Base-by-base conservation (phyloP, 1,139 yeast species). In the Yamadazyma atmosphaerica region DNA sequence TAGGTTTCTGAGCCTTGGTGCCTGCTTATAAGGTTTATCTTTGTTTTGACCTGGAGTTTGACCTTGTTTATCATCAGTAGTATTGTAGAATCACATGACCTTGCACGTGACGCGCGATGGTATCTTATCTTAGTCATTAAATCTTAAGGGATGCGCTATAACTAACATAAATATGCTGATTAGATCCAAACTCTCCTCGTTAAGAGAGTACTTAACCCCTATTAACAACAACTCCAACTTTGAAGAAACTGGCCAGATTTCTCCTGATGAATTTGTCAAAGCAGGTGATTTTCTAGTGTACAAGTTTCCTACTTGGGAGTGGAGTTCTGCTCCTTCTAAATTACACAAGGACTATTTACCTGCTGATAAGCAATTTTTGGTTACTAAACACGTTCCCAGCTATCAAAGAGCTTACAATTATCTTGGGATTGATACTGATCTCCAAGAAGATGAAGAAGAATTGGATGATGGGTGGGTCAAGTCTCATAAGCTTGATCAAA, bases 231-330 rank as follows among this genome's bases (percentile, higher is more conserved):
- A 70, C 15, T 88, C 97, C 19, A 87, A 92, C 31, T 92, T 89
- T 63, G 72, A 80, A 39, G 65, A 74, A 35, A 86, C 96, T 0
- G 98, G 98, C 3, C 94, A 90, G 59, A 83, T 92, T 39, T 85
- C 96, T 1, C 98, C 98, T 2, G 95, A 86, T 43, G 97, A 90
- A 59, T 90, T 89, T 62, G 89, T 88, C 8, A 72, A 68, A 39
- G 96, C 97, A 4, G 97, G 98, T n/a, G 96, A 90, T 55, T 89
- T 86, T 58, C 66, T 92, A 44, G 92, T 83, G 26, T 81, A 80
- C 61, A 86, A 86, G 69, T 92, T 94, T 60, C 98, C 98, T 2
- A 94, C 98, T 0, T 92, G 99, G 98, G 79, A 82, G 47, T 92
- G 99, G 98, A 73, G 83, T 6, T 67, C 82, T 3, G 82, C 88